Base-by-base conservation (phyloP, 345 rosid species). In the Acer negundo region DNA sequence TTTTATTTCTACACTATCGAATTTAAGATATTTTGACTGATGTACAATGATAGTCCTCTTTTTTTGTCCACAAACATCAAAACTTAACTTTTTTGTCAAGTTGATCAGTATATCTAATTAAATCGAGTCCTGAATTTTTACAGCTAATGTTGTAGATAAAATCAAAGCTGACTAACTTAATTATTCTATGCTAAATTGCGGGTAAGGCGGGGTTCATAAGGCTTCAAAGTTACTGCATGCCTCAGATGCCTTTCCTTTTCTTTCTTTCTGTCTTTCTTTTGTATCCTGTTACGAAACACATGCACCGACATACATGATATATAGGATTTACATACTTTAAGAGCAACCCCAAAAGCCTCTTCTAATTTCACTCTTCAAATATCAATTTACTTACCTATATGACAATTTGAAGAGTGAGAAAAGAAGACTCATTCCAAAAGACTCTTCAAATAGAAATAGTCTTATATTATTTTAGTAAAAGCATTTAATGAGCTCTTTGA, bases 311-410 rank as follows among this genome's bases (percentile, higher is more conserved):
- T 16, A 55, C 63, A 13, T 47, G 3, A 22, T 10, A 24, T 28
- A 17, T 55, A 9, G 63, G 74, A 71, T 63, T 23, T 38, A 58
- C 73, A 7, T 74, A 46, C 28, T 62, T 62, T 46, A 31, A 40
- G 68, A 40, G 20, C 28, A 13, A 63, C 16, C n/a, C n/a, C n/a
- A n/a, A n/a, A n/a, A n/a, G n/a, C n/a, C n/a, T n/a, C n/a, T n/a
- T n/a, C n/a, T n/a, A n/a, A n/a, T n/a, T n/a, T n/a, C n/a, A n/a
- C n/a, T n/a, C n/a, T n/a, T n/a, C n/a, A n/a, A n/a, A n/a, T n/a
- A n/a, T n/a, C n/a, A n/a, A n/a, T n/a, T n/a, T n/a, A n/a, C n/a
- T n/a, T n/a, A n/a, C n/a, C n/a, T n/a, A n/a, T n/a, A n/a, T n/a
- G n/a, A n/a, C n/a, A n/a, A n/a, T n/a, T n/a, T n/a, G n/a, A n/a